These are phyloP conservation scores for Verbascum thapsus DNA, from an alignment of 257 asterid genomes.

Conservation along the genomic window DNA sequence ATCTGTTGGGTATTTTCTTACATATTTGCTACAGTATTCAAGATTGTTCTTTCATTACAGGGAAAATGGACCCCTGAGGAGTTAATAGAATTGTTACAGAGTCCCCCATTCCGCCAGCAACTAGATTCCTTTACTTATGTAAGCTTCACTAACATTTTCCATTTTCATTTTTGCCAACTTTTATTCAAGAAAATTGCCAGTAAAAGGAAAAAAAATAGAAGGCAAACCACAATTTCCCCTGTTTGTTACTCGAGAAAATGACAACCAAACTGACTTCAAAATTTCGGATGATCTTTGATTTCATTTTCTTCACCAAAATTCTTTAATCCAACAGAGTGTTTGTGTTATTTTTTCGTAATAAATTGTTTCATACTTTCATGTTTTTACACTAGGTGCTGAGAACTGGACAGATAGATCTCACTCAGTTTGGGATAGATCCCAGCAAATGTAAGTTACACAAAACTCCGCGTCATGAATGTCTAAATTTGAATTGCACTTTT, in stretches of 20 bases:
- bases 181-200: no score
- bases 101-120: constrained; percentile 95
- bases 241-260: no score
- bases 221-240: no score
- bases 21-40: constrained; percentile 26
- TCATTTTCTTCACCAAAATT: no score
- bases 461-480: background rate
- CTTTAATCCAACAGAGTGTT: no score
- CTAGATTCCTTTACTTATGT: constrained; percentile 94
- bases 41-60: constrained; percentile 42
- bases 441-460: constrained; percentile 62
- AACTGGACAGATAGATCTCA: constrained; percentile 85
- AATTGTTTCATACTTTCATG: constrained; percentile 26
- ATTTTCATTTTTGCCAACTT: constrained; percentile 12
- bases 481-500: constrained; percentile 1
- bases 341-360: constrained; percentile 17
- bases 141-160: constrained; percentile 22
- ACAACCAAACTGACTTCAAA: no score
- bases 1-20: constrained; percentile 15
- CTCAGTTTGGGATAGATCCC: constrained; percentile 93
- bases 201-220: no score
- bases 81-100: constrained; percentile 79
- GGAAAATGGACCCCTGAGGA: constrained; percentile 84
- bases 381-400: constrained; percentile 71
- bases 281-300: no score